Conservation (phyloP, 2,329 filamentous ascomycete genomes). For the Colletotrichum spaethianum region DNA sequence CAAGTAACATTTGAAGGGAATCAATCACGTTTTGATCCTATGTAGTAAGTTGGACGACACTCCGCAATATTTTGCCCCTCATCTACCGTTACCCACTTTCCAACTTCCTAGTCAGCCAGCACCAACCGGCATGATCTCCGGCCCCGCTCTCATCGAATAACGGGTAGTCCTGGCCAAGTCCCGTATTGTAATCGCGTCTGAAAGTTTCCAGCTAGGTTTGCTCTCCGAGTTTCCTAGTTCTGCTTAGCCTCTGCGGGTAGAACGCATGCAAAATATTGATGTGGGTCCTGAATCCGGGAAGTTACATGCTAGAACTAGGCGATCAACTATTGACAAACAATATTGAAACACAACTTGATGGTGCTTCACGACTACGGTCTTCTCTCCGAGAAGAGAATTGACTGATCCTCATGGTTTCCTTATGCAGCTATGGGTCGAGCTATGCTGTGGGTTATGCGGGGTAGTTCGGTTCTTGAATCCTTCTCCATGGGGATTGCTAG, state of each 20-base stretch:
- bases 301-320: background rate
- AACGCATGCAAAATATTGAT: no score
- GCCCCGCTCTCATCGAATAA: conserved; percentile 14
- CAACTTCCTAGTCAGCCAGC: background rate
- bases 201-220: conserved; percentile 15
- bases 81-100: conserved; percentile 4
- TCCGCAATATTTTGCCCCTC: background rate
- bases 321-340: background rate
- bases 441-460: conserved; percentile 37
- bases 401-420: conserved; percentile 1
- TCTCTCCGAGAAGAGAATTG: conserved; percentile 21
- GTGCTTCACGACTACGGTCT: conserved; percentile 3
- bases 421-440: conserved; percentile 3
- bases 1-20: no score
- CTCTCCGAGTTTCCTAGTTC: conserved; percentile 34
- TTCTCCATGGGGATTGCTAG: conserved; percentile 12
- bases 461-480: conserved; percentile 32
- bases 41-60: conserved; percentile 9
- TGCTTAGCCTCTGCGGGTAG: background rate
- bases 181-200: background rate
- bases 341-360: background rate
- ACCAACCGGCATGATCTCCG: conserved; percentile 23
- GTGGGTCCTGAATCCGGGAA: background rate
- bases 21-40: background rate
- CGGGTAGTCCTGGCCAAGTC: conserved; percentile 8